phyloP scores from a whole-genome alignment of 768 basidiomycete species.

The Amanita polypyramis region DNA sequence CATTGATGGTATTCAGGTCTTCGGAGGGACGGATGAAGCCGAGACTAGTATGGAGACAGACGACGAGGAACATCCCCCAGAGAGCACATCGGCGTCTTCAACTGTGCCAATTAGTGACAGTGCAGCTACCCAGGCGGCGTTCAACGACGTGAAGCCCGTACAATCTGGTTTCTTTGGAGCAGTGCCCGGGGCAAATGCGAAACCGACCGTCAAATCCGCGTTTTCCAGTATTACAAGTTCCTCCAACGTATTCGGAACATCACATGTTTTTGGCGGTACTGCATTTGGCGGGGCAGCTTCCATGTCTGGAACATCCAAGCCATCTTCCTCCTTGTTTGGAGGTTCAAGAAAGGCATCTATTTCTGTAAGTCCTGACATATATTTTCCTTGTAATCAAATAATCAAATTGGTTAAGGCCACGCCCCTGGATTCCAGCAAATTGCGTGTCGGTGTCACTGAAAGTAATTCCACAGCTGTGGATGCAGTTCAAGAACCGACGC shows the following conservation, averaged over 20 bases:
- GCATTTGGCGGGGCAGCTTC: constrained; percentile 13
- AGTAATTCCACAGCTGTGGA: neutral
- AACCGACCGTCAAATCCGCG: constrained; percentile 13
- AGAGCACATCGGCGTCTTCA: neutral
- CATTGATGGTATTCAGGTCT: constrained; percentile 48
- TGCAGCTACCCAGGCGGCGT: neutral
- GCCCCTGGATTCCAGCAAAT: neutral
- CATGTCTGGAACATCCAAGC: constrained; percentile 10
- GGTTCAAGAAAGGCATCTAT: constrained; percentile 6
- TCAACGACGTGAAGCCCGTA: neutral
- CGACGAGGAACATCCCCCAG: constrained; percentile 16
- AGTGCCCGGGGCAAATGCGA: neutral
- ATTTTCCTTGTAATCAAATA: neutral
- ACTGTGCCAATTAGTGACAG: neutral
- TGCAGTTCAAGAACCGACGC: neutral
- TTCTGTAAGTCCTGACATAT: constrained; percentile 1
- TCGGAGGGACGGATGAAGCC: constrained; percentile 15
- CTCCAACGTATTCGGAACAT: constrained; percentile 26
- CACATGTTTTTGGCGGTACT: constrained; percentile 25
- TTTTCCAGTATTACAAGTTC: constrained; percentile 29
- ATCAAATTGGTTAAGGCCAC: neutral
- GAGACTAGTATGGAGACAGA: constrained; percentile 15
- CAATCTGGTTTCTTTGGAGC: neutral
- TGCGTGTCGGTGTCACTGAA: neutral
- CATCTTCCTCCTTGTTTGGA: constrained; percentile 9